Percentiles rank a stretch among this genome's conserved stretches.
phyloP scores from a whole-genome alignment of 345 rosid species.

The Clausena lansium region DNA sequence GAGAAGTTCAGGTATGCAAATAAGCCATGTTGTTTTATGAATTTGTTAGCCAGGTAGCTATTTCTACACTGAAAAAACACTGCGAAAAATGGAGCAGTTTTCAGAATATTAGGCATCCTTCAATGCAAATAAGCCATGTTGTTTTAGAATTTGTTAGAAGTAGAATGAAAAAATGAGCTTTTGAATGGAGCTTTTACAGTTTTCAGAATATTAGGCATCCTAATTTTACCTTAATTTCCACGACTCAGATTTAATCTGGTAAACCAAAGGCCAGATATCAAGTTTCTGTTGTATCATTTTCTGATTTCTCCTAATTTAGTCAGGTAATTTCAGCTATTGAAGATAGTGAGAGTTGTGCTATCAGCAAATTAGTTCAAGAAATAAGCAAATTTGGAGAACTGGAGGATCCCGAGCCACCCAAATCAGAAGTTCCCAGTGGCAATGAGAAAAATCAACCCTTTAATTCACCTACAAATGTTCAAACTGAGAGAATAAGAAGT shows the following conservation, averaged over 20 bases:
- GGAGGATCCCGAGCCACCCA: not conserved
- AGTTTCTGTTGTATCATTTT: not conserved
- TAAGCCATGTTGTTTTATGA: not conserved
- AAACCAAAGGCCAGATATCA: not conserved
- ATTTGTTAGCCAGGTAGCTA: not conserved
- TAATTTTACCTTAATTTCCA: not conserved
- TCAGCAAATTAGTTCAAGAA: constrained; percentile 3
- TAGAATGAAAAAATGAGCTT: too few species aligned
- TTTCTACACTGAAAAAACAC: constrained; percentile 1
- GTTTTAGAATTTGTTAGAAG: too few species aligned
- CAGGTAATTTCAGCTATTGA: constrained; percentile 21
- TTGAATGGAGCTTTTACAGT: not conserved
- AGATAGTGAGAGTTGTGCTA: constrained; percentile 12
- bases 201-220: not conserved
- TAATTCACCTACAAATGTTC: constrained; percentile 1
- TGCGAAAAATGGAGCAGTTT: not conserved
- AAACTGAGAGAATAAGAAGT: constrained; percentile 14
- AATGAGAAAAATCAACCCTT: not conserved
- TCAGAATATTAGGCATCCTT: not conserved
- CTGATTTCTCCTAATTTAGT: not conserved
- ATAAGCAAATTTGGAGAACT: not conserved
- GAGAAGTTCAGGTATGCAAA: constrained; percentile 32
- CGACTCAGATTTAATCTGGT: not conserved
- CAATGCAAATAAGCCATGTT: too few species aligned
- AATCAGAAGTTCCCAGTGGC: not conserved